These are phyloP conservation scores for Citrus sinensis DNA, from an alignment of 345 rosid species.

Conservation along the genomic window DVS_A1.0 CM039164.1:26750001-26750500, in stretches of 20 bases:
- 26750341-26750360: no score
- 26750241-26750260: neutral
- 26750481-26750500: neutral
- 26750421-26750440: neutral
- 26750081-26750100: neutral
- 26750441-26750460: neutral
- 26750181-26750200: neutral
- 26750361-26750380: neutral
- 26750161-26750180: neutral
- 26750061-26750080: neutral
- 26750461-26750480: neutral
- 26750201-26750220: neutral
- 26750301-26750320: no score
- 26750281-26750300: no score
- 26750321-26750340: no score
- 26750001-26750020: no score
- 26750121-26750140: neutral
- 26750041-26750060: conserved; percentile 5
- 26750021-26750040: neutral
- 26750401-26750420: neutral
- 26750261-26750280: no score
- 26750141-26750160: neutral
- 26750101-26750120: neutral
- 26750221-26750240: neutral
- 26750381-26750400: neutral